Percentiles rank a stretch among this genome's conserved stretches.
These are phyloP conservation scores for Mycena galopus DNA, from an alignment of 768 basidiomycete species.

Conservation along the genomic window DNA sequence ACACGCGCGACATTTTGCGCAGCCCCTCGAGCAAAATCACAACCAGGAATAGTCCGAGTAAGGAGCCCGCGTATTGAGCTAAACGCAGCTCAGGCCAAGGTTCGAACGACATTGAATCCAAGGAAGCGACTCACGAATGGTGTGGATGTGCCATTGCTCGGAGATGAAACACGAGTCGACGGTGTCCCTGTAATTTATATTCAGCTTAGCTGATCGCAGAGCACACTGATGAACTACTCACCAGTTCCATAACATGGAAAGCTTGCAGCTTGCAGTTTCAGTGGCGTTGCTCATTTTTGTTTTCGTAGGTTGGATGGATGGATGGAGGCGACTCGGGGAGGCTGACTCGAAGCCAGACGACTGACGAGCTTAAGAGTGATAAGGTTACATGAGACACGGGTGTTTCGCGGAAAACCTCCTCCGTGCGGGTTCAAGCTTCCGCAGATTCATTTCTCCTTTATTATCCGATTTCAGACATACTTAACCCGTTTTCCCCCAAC, in stretches of 20 bases:
- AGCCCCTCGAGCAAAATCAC: conserved; percentile 28
- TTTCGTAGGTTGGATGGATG: background rate
- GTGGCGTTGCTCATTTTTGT: conserved; percentile 11
- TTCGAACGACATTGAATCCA: background rate
- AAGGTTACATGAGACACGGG: conserved; percentile 14
- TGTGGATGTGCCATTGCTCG: conserved; percentile 31
- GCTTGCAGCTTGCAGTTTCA: conserved; percentile 12
- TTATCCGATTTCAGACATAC: too few species aligned
- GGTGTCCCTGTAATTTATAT: conserved; percentile 10
- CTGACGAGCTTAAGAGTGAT: background rate
- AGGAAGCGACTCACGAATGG: background rate
- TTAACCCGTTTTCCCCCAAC: too few species aligned
- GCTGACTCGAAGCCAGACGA: background rate
- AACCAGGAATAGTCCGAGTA: conserved; percentile 24
- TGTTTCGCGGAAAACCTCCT: conserved; percentile 10
- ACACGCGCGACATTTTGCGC: conserved; percentile 17
- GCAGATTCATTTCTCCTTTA: background rate
- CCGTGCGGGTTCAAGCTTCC: background rate
- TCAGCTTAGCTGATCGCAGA: background rate
- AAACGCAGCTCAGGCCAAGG: background rate
- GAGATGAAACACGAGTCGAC: conserved; percentile 31
- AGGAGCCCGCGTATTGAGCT: conserved; percentile 28
- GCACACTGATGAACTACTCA: background rate
- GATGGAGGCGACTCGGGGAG: background rate
- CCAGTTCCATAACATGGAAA: conserved; percentile 37